Base-by-base conservation (phyloP, 1,139 yeast genomes). In the Arxiozyma heterogenica region DNA sequence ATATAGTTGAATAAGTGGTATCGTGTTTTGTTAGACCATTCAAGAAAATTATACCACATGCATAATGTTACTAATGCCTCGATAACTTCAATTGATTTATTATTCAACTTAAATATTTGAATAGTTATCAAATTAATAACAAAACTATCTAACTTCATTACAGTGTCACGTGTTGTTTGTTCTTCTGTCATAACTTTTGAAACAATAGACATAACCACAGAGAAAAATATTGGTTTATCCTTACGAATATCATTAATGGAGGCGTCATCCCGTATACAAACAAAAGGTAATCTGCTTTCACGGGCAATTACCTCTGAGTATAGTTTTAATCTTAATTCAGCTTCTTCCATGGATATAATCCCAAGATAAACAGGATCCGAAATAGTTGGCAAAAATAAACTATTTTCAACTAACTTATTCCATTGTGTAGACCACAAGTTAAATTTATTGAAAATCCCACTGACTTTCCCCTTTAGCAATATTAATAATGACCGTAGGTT, bases 21-120 rank as follows among this genome's bases (percentile, higher is more conserved):
- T 52, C 95, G 79, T 56, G 94, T 80, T 62, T 86, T 86, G 59
- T 83, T 86, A 59, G 86, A 86, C 60, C 87, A 73, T 68, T 88
- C 96, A 0, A 95, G 89, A 7, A 88, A 81, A 60, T 86, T 87
- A 66, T 88, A 88, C 95, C 96, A 90, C 41, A 84, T 69, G 44
- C 86, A 78, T 53, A 86, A 71, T 3, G 87, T 63, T 34, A 86
- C 64, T 49, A 86, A 70, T 21, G 84, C 73, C 65, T 85, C 83
- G 46, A 88, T 71, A 51, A 88, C 70, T 64, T 87, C 93, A 25
- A 83, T 72, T 8, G 84, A 78, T 69, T 87, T 89, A 54, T 81
- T 75, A n/a, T 96, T 95, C 25, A 78, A 74, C 17, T 85, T 76
- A 71, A 88, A 71, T 9, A 84, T 78, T 61, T 87, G 91, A 51